A percentile compares a stretch with the other conserved stretches of the same genome.
Conservation (phyloP, 2,329 filamentous ascomycete species). For the Harringtonia aguacate region DNA sequence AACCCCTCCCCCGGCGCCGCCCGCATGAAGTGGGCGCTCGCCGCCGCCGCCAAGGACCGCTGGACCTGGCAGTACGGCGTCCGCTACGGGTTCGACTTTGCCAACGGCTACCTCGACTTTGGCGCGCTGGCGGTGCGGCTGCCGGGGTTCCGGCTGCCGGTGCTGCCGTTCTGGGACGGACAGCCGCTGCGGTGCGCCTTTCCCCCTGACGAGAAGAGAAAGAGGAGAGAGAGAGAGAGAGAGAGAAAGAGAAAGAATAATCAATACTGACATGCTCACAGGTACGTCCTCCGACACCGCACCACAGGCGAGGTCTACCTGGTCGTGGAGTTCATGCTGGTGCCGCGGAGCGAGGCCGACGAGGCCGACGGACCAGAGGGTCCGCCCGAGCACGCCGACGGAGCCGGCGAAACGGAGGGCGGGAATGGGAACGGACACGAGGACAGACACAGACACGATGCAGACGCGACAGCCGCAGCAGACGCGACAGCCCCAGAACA, state of each 20-base stretch:
- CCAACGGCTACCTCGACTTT: conserved; percentile 88
- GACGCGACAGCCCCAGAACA: too few species aligned
- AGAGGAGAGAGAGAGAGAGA: too few species aligned
- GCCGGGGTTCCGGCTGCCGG: conserved; percentile 61
- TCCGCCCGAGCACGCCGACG: conserved; percentile 9
- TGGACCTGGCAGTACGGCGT: conserved; percentile 45
- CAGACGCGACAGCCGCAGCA: too few species aligned
- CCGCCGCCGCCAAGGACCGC: conserved; percentile 32
- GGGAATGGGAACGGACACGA: too few species aligned
- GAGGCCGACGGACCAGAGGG: too few species aligned
- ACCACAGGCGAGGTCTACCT: conserved; percentile 65
- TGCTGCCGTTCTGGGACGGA: conserved; percentile 73
- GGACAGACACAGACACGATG: too few species aligned
- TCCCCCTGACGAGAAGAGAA: background rate
- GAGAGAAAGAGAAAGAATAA: too few species aligned
- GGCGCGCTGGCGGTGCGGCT: conserved; percentile 57
- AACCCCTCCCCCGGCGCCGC: conserved; percentile 28
- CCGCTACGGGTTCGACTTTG: conserved; percentile 57
- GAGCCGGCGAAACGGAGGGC: too few species aligned
- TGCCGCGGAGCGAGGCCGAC: conserved; percentile 49
- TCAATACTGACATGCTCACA: conserved; percentile 25
- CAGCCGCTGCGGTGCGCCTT: conserved; percentile 58
- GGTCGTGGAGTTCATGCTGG: conserved; percentile 69
- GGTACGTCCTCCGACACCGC: conserved; percentile 84
- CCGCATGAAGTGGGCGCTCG: conserved; percentile 49